These are phyloP conservation scores for Trypanosoma scelopori DNA, from an alignment of 208 protist species.

Conservation along the genomic window DNA sequence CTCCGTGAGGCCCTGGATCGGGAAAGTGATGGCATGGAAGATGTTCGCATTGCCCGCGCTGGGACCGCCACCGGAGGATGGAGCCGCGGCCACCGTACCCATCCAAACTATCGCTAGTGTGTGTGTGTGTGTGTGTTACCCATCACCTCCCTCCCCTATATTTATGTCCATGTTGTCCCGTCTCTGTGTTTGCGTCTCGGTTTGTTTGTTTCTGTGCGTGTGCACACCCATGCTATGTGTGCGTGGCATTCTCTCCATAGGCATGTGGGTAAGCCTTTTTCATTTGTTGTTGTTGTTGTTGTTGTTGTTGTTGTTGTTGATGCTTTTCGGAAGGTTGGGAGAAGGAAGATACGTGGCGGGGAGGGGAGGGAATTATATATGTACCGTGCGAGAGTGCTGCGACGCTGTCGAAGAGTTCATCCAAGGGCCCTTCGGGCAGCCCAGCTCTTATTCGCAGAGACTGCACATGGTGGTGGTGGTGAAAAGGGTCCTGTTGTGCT, in stretches of 20 bases:
- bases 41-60: conserved; percentile 72
- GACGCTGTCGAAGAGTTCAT: conserved; percentile 16
- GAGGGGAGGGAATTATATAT: conserved; percentile 1
- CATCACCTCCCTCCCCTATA: background rate
- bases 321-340: background rate
- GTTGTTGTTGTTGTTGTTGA: background rate
- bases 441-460: background rate
- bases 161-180: conserved; percentile 12
- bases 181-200: background rate
- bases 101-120: conserved; percentile 72
- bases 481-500: conserved; percentile 35
- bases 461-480: background rate
- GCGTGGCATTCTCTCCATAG: no score
- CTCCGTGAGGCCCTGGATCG: conserved; percentile 81
- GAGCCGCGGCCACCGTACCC: conserved; percentile 63
- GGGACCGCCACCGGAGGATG: conserved; percentile 79
- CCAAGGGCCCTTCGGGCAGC: conserved; percentile 13
- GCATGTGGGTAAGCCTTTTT: no score
- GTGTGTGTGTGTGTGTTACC: background rate
- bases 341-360: conserved; percentile 1
- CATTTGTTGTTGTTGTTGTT: background rate
- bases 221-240: no score
- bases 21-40: conserved; percentile 89
- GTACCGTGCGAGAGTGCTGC: background rate
- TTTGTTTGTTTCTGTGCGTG: no score